Base-by-base conservation (phyloP, 257 asterid genomes). In the Solanum verrucosum region DNA sequence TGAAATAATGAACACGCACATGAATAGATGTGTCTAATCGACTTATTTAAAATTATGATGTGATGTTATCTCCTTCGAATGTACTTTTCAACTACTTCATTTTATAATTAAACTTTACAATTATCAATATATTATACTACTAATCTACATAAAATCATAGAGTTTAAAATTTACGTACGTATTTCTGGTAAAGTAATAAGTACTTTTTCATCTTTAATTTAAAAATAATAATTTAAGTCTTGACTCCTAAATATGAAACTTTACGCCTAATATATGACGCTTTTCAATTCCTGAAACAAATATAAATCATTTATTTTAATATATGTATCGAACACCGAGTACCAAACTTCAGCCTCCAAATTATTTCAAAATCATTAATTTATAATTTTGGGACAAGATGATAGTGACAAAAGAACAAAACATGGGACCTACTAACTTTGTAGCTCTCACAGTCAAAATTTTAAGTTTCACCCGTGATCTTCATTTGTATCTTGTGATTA, bases 401-500 rank as follows among this genome's bases (percentile, higher is more conserved):
- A 88, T 37, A 83, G 2, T 25, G 9, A 29, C n/a, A 84, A 46
- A 38, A 52, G 27, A 29, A 21, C 6, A 46, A 81, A 46, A 15
- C 13, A 44, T 27, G 10, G 85, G 90, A 40, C 88, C 88, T 7
- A 34, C 70, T 12, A 59, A 6, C 29, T 20, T 84, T 31, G 12
- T 42, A 27, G 34, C 40, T 75, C 83, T 49, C 74, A 77, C 65
- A 81, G 87, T 78, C 77, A 67, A 79, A 81, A 46, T 29, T 83
- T 68, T 9, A 84, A 68, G 79, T 31, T 4, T 9, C 70, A 42
- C 88, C 88, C 91, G 89, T 89, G 91, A 89, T 35, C 23, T 86
- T 63, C 83, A 71, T 60, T 87, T 87, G 88, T 84, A n/a, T 87
- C 89, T 68, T 83, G 78, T 89, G 91, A 87, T 68, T n/a, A 73